Evolutionary conservation across 345 rosid species (phyloP).

Genomic region (Eucalyptus cladocalyx): DNA sequence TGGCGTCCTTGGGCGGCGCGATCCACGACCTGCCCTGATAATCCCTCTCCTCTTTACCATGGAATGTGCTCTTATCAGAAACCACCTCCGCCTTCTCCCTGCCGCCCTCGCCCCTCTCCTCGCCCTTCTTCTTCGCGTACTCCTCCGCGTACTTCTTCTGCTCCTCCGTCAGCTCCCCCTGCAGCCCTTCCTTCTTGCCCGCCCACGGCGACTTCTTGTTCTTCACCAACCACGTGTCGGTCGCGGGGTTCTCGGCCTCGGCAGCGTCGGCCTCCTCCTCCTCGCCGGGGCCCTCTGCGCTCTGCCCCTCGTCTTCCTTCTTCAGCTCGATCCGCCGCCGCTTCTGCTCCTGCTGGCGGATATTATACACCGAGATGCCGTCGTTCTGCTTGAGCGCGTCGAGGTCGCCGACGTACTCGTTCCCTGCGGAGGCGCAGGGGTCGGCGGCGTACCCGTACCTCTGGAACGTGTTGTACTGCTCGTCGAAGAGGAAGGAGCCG

Average conservation of each 20-base stretch:
- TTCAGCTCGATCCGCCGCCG: conserved; percentile 54
- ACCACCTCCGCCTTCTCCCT: conserved; percentile 73
- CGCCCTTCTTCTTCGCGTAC: conserved; percentile 87
- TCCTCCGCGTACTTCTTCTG: conserved; percentile 98
- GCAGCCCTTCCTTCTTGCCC: conserved; percentile 81
- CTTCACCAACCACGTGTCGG: conserved; percentile 66
- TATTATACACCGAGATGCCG: conserved; percentile 66
- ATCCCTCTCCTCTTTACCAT: conserved; percentile 91
- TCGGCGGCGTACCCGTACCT: conserved; percentile 83
- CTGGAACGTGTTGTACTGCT: conserved; percentile 88
- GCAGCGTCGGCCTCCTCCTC: conserved; percentile 16
- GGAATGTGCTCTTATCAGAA: conserved; percentile 81
- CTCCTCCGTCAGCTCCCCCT: conserved; percentile 78
- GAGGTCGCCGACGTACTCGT: conserved; percentile 68
- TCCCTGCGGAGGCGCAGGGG: conserved; percentile 52
- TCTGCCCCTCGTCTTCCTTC: conserved; percentile 27
- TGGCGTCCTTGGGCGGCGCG: conserved; percentile 88
- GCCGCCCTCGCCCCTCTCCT: conserved; percentile 37
- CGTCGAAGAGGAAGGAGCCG: conserved; percentile 76
- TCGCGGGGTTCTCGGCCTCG: conserved; percentile 75
- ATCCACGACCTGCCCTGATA: conserved; percentile 98
- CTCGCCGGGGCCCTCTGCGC: conserved; percentile 1
- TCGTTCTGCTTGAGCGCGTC: conserved; percentile 50
- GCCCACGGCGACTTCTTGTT: conserved; percentile 96
- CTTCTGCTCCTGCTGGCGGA: conserved; percentile 81